Evolutionary conservation across 345 rosid genomes (phyloP), one percentile per base, ranked within the genome.

Genomic region (Acer negundo): DNA sequence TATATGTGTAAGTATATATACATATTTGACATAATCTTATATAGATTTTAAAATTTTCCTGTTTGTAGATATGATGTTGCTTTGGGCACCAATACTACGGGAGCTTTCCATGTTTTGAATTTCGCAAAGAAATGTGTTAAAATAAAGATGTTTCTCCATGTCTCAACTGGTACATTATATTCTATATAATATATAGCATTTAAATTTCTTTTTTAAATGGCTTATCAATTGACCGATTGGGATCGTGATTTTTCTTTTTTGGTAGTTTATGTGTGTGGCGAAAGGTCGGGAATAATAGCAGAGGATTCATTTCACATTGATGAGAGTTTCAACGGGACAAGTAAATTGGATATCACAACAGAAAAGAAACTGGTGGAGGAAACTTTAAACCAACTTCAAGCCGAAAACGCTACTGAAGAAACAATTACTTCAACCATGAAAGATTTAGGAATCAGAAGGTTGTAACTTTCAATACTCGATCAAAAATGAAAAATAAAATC

Each of bases 241-340:
- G 8, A 7, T 56, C 62, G 2, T 24, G 0, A 0, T 19, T 16
- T 62, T 23, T 56, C 0, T 12, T 1, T 11, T 53, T 80, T 49
- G 77, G 6, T 72, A 90, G 97, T 93, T 3, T 92, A 90, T 73
- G 94, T 90, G 7, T 86, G 89, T 8, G 93, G 94, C 6, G 93
- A 88, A 53, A 80, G 40, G 24, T 59, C 70, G 1, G 92, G 94
- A 72, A 4, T 85, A 0, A 81, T 88, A 44, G 20, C 38, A 19
- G 92, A 91, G 80, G 78, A 51, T 10, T 73, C 82, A 12, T 83
- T 81, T 63, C 0, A 26, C 0, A 74, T 87, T 82, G 88, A 85
- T 10, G 90, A 91, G 62, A 82, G 90, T 3, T 71, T 87, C 7
- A 84, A 83, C 0, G 86, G 80, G 28, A 67, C 42, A 10, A 35